Evolutionary conservation across 805 yeast genomes (phyloP).

Genomic region (Wickerhamomyces mucosus): DNA sequence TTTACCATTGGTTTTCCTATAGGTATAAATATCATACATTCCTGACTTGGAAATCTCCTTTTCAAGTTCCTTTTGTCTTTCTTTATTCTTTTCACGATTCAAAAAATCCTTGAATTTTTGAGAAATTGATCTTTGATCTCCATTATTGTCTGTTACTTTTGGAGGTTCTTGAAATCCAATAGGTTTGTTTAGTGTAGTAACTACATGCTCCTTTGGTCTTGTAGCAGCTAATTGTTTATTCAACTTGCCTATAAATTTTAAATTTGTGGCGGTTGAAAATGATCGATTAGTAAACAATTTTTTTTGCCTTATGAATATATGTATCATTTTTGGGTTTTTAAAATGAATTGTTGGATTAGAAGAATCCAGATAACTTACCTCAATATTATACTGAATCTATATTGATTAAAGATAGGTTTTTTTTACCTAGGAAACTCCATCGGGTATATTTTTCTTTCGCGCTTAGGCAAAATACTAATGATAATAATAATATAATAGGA

Average conservation of each 20-base stretch:
- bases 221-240: constrained; percentile 26
- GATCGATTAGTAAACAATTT: too few species aligned
- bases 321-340: too few species aligned
- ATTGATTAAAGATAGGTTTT: too few species aligned
- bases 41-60: constrained; percentile 59
- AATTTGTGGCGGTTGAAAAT: constrained; percentile 5
- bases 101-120: constrained; percentile 37
- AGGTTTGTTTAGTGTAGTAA: constrained; percentile 31
- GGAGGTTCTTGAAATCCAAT: constrained; percentile 36
- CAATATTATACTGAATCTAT: too few species aligned
- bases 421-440: too few species aligned
- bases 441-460: too few species aligned
- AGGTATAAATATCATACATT: constrained; percentile 54
- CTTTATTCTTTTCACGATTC: constrained; percentile 37
- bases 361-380: too few species aligned
- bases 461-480: too few species aligned
- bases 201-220: constrained; percentile 26
- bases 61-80: constrained; percentile 44
- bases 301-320: constrained; percentile 2
- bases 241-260: constrained; percentile 22
- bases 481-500: too few species aligned
- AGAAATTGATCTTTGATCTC: constrained; percentile 27
- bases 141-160: constrained; percentile 26
- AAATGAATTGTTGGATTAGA: too few species aligned
- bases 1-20: constrained; percentile 73